Evolutionary conservation across 2,329 filamentous ascomycete species (phyloP).

Genomic region (Fusarium siculi): DNA sequence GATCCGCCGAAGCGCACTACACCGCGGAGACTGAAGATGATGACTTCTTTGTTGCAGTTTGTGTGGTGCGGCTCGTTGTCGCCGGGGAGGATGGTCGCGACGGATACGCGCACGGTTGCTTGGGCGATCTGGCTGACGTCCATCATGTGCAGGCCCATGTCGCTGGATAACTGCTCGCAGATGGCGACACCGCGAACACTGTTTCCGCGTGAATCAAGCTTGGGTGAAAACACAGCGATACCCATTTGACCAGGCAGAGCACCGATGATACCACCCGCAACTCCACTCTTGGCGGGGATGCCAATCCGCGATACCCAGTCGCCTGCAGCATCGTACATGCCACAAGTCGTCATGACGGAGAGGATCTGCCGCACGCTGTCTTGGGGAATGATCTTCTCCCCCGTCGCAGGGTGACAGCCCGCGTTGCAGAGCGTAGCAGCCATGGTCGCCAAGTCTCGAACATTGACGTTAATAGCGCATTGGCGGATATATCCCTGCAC

Average conservation of each 20-base stretch:
- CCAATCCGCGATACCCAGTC: constrained; percentile 53
- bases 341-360: constrained; percentile 55
- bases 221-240: constrained; percentile 47
- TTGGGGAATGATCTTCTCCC: constrained; percentile 50
- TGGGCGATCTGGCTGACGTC: constrained; percentile 48
- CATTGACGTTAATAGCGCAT: constrained; percentile 55
- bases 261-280: constrained; percentile 48
- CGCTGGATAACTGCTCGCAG: constrained; percentile 46
- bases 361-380: constrained; percentile 52
- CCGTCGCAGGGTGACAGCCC: constrained; percentile 49
- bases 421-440: constrained; percentile 52
- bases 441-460: constrained; percentile 54
- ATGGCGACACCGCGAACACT: constrained; percentile 49
- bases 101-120: constrained; percentile 45
- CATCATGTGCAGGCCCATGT: constrained; percentile 52
- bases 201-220: constrained; percentile 48
- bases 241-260: constrained; percentile 48
- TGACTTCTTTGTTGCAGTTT: constrained; percentile 44
- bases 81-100: constrained; percentile 46
- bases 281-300: constrained; percentile 53
- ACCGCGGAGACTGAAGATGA: constrained; percentile 48
- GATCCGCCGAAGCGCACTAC: constrained; percentile 50
- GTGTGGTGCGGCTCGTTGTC: constrained; percentile 39
- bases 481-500: constrained; percentile 54
- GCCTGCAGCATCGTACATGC: constrained; percentile 55